These are phyloP conservation scores for Myxozyma geophila DNA, from an alignment of 805 yeast genomes.

Conservation along the genomic window DNA sequence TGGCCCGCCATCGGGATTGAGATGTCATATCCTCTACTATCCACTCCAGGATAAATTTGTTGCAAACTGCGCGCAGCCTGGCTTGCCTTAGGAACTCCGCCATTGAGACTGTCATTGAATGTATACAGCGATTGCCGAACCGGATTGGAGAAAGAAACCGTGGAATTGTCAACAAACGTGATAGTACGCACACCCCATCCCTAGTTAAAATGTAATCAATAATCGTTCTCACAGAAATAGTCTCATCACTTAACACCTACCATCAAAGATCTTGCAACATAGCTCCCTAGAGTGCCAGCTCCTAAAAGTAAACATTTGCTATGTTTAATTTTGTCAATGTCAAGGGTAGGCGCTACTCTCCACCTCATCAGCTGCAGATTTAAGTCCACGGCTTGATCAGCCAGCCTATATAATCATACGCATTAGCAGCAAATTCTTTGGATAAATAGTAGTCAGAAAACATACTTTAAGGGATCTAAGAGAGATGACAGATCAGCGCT, in stretches of 20 bases:
- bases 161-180: conserved; percentile 88
- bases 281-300: conserved; percentile 94
- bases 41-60: conserved; percentile 77
- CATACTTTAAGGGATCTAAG: conserved; percentile 66
- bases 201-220: conserved; percentile 1
- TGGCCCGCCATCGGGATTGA: conserved; percentile 98
- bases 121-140: conserved; percentile 88
- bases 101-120: conserved; percentile 78
- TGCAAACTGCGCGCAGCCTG: conserved; percentile 75
- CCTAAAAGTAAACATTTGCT: conserved; percentile 82
- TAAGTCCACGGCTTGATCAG: conserved; percentile 90
- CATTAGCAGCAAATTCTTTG: neutral
- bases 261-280: conserved; percentile 79
- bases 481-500: conserved; percentile 79
- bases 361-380: conserved; percentile 94
- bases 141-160: conserved; percentile 90
- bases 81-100: conserved; percentile 76
- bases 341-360: conserved; percentile 84
- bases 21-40: conserved; percentile 56
- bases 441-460: neutral
- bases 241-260: conserved; percentile 10
- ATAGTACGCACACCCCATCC: conserved; percentile 94
- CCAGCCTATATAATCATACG: conserved; percentile 51
- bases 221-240: neutral
- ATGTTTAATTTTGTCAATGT: conserved; percentile 64